Conservation (phyloP, 768 basidiomycete genomes). For the Tylopilus felleus region DNA sequence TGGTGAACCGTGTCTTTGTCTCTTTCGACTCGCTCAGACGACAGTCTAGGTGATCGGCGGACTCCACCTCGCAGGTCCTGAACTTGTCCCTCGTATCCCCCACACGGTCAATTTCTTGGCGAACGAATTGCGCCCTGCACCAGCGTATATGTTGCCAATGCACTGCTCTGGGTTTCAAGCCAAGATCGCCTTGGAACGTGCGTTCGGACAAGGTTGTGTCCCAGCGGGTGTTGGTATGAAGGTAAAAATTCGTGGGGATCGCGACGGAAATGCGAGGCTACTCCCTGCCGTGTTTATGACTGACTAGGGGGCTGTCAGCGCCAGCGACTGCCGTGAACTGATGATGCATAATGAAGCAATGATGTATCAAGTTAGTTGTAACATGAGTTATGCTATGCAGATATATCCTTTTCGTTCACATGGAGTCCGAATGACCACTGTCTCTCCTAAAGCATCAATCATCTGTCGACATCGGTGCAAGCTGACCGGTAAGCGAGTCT, state of each 20-base stretch:
- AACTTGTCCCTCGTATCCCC: conserved; percentile 57
- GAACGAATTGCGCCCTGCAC: conserved; percentile 53
- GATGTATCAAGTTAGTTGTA: conserved; percentile 1
- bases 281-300: conserved; percentile 16
- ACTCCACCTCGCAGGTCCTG: conserved; percentile 75
- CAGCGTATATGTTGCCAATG: conserved; percentile 74
- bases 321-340: too few relatives aligned
- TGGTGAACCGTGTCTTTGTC: conserved; percentile 42
- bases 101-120: conserved; percentile 73
- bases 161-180: conserved; percentile 81
- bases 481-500: conserved; percentile 20
- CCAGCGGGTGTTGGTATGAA: conserved; percentile 73
- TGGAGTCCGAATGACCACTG: background rate
- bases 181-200: conserved; percentile 66
- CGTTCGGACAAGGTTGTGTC: conserved; percentile 72
- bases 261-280: conserved; percentile 36
- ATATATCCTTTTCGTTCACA: background rate
- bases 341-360: background rate
- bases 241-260: conserved; percentile 53
- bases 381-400: background rate
- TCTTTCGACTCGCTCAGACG: background rate
- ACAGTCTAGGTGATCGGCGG: conserved; percentile 68
- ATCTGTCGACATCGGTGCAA: background rate
- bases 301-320: background rate
- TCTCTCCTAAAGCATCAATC: background rate